Evolutionary conservation across 179 eudicot genomes (phyloP).

Genomic region (Heliamphora pulchella): DNA sequence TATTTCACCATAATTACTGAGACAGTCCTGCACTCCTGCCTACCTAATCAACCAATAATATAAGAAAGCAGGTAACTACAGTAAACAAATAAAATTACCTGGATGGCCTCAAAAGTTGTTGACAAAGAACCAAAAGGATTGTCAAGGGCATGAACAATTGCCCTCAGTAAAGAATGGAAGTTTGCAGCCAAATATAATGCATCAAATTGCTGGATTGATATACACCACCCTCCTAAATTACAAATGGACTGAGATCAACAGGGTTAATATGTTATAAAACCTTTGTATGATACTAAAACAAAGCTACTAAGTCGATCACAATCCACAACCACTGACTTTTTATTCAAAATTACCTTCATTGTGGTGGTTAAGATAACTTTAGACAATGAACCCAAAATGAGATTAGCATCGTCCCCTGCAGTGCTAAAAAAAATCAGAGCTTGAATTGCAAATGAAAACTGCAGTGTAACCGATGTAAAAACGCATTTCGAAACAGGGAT

Average conservation of each 20-base stretch:
- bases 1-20: background rate
- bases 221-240: conserved; percentile 84
- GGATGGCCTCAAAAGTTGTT: conserved; percentile 75
- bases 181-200: conserved; percentile 35
- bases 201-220: conserved; percentile 72
- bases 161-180: conserved; percentile 53
- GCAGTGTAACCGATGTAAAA: too few species aligned
- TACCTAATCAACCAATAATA: background rate
- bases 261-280: conserved; percentile 16
- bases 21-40: background rate
- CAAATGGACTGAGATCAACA: conserved; percentile 53
- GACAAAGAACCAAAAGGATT: conserved; percentile 80
- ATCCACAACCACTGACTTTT: background rate
- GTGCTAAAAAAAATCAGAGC: conserved; percentile 8
- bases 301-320: background rate
- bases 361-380: conserved; percentile 48
- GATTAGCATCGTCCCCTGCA: conserved; percentile 43
- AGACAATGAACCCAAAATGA: conserved; percentile 44
- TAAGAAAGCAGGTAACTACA: background rate
- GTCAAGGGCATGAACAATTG: conserved; percentile 68
- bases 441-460: background rate
- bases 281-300: background rate
- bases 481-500: too few species aligned
- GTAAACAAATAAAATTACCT: conserved; percentile 33
- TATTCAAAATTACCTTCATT: conserved; percentile 44